These are phyloP conservation scores for Striga hermonthica DNA, from an alignment of 305 asterid genomes.

Conservation along the genomic window DNA sequence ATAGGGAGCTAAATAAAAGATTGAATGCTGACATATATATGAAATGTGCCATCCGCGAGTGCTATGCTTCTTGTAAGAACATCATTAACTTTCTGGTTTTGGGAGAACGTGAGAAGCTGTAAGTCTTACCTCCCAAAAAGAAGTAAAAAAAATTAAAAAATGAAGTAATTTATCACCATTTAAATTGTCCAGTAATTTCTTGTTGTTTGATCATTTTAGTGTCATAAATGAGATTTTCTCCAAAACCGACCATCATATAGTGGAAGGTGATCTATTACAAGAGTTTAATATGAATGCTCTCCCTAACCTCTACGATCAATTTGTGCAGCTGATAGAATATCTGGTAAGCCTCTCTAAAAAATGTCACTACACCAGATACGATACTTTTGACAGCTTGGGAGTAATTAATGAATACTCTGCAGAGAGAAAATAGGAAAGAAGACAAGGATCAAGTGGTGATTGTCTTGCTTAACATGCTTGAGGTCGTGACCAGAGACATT, in stretches of 20 bases:
- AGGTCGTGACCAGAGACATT: conserved; percentile 93
- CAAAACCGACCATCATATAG: conserved; percentile 70
- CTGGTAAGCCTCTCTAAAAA: conserved; percentile 49
- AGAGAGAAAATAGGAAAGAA: conserved; percentile 72
- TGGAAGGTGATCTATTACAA: conserved; percentile 48
- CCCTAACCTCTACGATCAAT: conserved; percentile 71
- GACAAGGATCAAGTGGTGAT: conserved; percentile 90
- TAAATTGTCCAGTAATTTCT: conserved; percentile 11
- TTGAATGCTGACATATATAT: conserved; percentile 65
- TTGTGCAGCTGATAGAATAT: conserved; percentile 80
- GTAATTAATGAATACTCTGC: conserved; percentile 32
- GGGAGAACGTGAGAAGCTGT: conserved; percentile 77
- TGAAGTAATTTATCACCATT: conserved; percentile 16
- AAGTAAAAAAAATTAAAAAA: not conserved
- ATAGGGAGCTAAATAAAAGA: conserved; percentile 86
- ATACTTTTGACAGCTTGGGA: conserved; percentile 21
- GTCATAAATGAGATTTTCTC: conserved; percentile 69
- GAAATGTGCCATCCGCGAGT: conserved; percentile 90
- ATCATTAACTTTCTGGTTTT: conserved; percentile 68
- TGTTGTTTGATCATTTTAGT: conserved; percentile 41
- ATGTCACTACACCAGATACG: conserved; percentile 20
- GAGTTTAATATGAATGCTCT: conserved; percentile 76
- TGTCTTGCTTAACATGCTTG: conserved; percentile 89
- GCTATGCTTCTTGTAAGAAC: conserved; percentile 85
- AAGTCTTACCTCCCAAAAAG: conserved; percentile 37